Conservation (phyloP, 176 grass and related monocot genomes). For the Cocos nucifera region DNA sequence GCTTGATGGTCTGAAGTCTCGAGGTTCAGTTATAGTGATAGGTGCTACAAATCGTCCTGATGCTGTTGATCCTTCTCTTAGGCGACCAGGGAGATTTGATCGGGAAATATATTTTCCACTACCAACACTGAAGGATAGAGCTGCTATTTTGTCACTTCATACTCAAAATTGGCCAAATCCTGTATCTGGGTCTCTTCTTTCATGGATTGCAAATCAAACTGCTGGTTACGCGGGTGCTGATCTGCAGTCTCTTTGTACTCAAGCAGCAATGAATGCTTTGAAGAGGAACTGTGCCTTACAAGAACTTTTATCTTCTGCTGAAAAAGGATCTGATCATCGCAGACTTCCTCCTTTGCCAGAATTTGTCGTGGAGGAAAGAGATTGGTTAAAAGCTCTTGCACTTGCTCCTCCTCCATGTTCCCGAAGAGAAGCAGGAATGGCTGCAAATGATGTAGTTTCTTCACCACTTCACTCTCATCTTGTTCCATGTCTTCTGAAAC, state of each 20-base stretch:
- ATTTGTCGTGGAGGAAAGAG: conserved; percentile 70
- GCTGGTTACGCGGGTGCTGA: conserved; percentile 94
- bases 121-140: conserved; percentile 72
- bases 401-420: conserved; percentile 93
- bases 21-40: conserved; percentile 94
- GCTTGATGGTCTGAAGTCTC: conserved; percentile 95
- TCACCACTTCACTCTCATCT: conserved; percentile 67
- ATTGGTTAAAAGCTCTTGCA: conserved; percentile 79
- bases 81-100: conserved; percentile 95
- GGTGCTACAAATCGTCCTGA: conserved; percentile 93
- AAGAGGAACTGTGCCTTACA: conserved; percentile 72
- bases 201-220: conserved; percentile 76
- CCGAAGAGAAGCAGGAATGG: conserved; percentile 75
- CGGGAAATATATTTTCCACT: conserved; percentile 96
- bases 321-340: conserved; percentile 43
- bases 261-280: conserved; percentile 93
- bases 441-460: conserved; percentile 63
- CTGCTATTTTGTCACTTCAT: conserved; percentile 85
- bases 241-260: conserved; percentile 84
- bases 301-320: conserved; percentile 61
- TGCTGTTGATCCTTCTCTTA: conserved; percentile 92
- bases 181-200: conserved; percentile 59
- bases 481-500: conserved; percentile 63
- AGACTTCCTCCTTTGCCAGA: conserved; percentile 60
- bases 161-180: conserved; percentile 84